These are phyloP conservation scores for Suhomyces yuchorum DNA, from an alignment of 1,139 yeast species.

Conservation along the genomic window DNA sequence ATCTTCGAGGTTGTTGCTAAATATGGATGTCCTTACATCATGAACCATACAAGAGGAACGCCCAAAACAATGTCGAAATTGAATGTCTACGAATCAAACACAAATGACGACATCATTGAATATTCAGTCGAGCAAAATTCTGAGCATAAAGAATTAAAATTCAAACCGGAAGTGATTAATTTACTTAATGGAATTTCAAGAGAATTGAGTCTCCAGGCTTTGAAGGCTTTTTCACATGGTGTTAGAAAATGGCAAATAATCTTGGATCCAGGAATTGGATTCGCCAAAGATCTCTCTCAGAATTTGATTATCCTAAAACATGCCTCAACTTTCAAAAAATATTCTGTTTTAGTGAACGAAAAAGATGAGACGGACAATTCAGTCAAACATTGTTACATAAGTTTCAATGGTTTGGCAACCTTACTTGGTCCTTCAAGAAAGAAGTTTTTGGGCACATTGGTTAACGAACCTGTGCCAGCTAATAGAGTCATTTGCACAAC, in stretches of 20 bases:
- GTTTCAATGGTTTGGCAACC: conserved; percentile 61
- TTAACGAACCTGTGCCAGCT: conserved; percentile 49
- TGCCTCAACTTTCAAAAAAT: conserved; percentile 57
- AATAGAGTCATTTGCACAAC: conserved; percentile 77
- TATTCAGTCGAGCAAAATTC: conserved; percentile 32
- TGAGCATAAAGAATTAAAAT: conserved; percentile 28
- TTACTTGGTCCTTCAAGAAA: conserved; percentile 88
- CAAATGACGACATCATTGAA: conserved; percentile 44
- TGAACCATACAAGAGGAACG: conserved; percentile 85
- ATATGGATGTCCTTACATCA: conserved; percentile 72
- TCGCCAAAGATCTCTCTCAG: conserved; percentile 75
- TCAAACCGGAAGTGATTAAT: conserved; percentile 32
- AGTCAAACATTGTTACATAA: conserved; percentile 33
- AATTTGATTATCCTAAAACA: conserved; percentile 66
- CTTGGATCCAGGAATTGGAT: conserved; percentile 93
- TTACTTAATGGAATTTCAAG: conserved; percentile 54
- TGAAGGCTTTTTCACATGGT: conserved; percentile 61
- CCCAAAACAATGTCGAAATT: conserved; percentile 70
- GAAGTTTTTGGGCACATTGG: conserved; percentile 76
- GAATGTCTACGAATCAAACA: conserved; percentile 54
- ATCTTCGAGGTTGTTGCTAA: conserved; percentile 72
- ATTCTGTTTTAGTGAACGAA: conserved; percentile 36
- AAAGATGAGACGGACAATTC: conserved; percentile 22
- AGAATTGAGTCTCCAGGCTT: conserved; percentile 62
- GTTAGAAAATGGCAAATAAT: conserved; percentile 88